These are phyloP conservation scores for Kentomonas sorsogonicus DNA, from an alignment of 208 protist species.

Conservation along the genomic window DNA sequence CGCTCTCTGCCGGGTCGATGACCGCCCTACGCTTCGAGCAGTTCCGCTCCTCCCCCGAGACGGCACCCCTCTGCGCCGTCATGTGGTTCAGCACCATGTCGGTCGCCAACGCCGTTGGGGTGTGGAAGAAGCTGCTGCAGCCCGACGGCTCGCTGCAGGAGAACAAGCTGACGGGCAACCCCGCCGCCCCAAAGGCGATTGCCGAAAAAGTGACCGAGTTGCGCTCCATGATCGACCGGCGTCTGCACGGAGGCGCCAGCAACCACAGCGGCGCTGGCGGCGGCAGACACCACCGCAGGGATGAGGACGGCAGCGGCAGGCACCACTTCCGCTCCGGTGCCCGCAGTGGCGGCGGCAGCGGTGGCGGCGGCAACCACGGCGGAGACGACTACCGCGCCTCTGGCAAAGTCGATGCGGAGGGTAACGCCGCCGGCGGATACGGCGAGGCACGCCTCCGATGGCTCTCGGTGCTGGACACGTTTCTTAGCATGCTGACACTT, in stretches of 20 bases:
- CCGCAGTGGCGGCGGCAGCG: background rate
- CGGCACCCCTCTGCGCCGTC: constrained; percentile 37
- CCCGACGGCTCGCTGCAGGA: constrained; percentile 22
- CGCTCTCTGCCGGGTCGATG: constrained; percentile 12
- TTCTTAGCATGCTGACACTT: constrained; percentile 61
- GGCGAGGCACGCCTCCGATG: constrained; percentile 10
- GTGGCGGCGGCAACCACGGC: background rate
- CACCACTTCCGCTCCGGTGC: background rate
- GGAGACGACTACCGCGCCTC: background rate
- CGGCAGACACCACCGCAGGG: no score
- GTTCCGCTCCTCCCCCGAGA: constrained; percentile 17
- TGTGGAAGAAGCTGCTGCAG: constrained; percentile 55
- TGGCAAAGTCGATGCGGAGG: constrained; percentile 9
- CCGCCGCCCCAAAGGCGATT: constrained; percentile 25
- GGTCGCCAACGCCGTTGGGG: constrained; percentile 49
- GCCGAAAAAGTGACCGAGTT: constrained; percentile 24
- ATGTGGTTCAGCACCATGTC: constrained; percentile 67
- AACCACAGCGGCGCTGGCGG: no score
- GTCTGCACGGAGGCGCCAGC: background rate
- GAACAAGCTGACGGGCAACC: constrained; percentile 47
- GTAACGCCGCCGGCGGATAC: constrained; percentile 11
- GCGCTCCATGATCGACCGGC: constrained; percentile 19
- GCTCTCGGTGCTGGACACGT: constrained; percentile 50
- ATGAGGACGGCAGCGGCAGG: background rate
- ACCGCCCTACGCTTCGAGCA: constrained; percentile 8